Evolutionary conservation across 148 eudicot genomes (phyloP).

Genomic region (Vaccinium macrocarpon): DNA sequence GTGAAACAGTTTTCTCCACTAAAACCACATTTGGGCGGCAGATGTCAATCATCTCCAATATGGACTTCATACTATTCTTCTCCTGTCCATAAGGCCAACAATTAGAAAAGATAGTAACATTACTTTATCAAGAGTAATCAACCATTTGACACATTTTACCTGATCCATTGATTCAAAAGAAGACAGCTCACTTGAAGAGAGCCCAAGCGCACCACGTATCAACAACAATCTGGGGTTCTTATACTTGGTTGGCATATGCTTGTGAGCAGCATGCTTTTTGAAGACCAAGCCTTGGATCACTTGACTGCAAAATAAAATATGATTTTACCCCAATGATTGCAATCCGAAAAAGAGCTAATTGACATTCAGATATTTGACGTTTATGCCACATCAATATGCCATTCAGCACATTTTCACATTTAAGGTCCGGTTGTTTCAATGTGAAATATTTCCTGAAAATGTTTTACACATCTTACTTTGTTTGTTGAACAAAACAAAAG

Average conservation of each 20-base stretch:
- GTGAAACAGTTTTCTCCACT: constrained; percentile 88
- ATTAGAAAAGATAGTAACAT: constrained; percentile 18
- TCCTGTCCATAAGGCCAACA: constrained; percentile 35
- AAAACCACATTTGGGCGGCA: constrained; percentile 75
- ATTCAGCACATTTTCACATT: background rate
- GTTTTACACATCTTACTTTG: background rate
- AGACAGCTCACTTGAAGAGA: constrained; percentile 62
- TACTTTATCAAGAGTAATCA: constrained; percentile 1
- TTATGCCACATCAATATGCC: background rate
- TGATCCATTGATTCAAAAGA: constrained; percentile 76
- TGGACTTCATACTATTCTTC: constrained; percentile 39
- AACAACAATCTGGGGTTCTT: constrained; percentile 70
- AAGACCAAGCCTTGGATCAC: constrained; percentile 80
- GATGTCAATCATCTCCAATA: constrained; percentile 51
- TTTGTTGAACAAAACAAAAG: background rate
- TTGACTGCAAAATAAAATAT: constrained; percentile 45
- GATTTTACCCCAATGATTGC: background rate
- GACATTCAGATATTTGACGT: background rate
- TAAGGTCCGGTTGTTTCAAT: background rate
- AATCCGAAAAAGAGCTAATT: background rate
- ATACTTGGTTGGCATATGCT: constrained; percentile 82
- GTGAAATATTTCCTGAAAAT: background rate
- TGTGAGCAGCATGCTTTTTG: constrained; percentile 97
- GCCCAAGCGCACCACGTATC: constrained; percentile 74
- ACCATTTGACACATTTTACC: constrained; percentile 34